Conservation (phyloP, 176 grass and related monocot species). For the Areca catechu region DNA sequence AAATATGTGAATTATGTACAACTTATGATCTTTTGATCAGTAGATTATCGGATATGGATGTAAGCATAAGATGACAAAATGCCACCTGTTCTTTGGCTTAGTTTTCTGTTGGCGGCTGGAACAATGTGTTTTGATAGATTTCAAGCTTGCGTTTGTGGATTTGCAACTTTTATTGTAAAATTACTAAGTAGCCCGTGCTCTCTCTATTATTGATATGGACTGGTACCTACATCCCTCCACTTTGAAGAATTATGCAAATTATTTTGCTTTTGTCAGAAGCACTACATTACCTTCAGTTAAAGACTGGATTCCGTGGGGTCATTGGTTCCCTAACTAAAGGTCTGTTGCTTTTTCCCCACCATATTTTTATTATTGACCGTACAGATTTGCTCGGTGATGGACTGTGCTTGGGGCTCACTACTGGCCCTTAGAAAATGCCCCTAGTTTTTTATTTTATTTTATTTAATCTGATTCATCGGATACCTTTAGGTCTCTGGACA, state of each 20-base stretch:
- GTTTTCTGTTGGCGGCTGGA: not conserved
- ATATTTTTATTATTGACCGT: not conserved
- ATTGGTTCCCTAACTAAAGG: no score
- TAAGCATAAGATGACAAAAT: slow-evolving; percentile 4
- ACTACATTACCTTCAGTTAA: not conserved
- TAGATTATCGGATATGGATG: not conserved
- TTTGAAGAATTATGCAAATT: not conserved
- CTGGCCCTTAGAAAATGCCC: no score
- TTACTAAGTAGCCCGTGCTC: not conserved
- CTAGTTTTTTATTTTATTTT: no score
- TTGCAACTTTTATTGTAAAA: not conserved
- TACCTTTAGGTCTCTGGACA: no score
- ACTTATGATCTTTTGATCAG: not conserved
- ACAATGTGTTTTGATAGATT: not conserved
- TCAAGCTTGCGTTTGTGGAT: not conserved
- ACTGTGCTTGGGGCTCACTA: no score
- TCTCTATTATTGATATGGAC: slow-evolving; percentile 10
- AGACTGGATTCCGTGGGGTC: not conserved
- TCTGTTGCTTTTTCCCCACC: not conserved
- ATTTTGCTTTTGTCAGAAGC: slow-evolving; percentile 7
- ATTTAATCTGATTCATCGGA: no score
- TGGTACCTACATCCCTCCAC: not conserved
- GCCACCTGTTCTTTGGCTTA: not conserved
- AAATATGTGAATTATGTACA: not conserved
- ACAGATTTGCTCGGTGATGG: no score